phyloP scores from a whole-genome alignment of 1,284 basidiomycete species.

The Ustilago shanxiensis region DNA sequence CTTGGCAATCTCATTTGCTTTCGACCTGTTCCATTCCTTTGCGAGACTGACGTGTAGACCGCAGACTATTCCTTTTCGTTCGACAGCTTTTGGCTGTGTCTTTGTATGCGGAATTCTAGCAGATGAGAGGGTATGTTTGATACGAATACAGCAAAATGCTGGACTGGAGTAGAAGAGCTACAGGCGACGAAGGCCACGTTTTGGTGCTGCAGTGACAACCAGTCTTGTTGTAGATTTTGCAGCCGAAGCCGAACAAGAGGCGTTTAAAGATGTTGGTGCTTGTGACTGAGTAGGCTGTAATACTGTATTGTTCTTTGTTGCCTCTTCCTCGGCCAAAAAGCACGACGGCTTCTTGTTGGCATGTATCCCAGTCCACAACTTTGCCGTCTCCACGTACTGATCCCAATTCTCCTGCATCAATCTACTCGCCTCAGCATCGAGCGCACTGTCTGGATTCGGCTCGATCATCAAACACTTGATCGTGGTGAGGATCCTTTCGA shows the following conservation, averaged over 20 bases:
- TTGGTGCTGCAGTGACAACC: slow-evolving; percentile 20
- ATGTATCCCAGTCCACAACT: slow-evolving; percentile 85
- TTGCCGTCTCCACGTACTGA: slow-evolving; percentile 83
- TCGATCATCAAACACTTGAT: slow-evolving; percentile 95
- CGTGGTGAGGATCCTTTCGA: slow-evolving; percentile 83
- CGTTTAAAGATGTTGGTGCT: not conserved
- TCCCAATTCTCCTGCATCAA: slow-evolving; percentile 83
- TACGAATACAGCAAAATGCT: not conserved
- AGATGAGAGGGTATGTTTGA: slow-evolving; percentile 4
- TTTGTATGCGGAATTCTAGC: not conserved
- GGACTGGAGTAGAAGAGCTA: slow-evolving; percentile 8
- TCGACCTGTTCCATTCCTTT: slow-evolving; percentile 19
- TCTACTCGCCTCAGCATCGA: slow-evolving; percentile 94
- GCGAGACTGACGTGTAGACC: no score
- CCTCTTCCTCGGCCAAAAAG: slow-evolving; percentile 4
- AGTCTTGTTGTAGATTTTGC: slow-evolving; percentile 7
- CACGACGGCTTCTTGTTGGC: slow-evolving; percentile 73
- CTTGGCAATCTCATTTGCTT: slow-evolving; percentile 39
- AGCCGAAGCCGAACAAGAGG: slow-evolving; percentile 9
- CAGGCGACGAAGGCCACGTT: slow-evolving; percentile 46
- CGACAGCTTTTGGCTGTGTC: not conserved
- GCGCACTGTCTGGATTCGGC: slow-evolving; percentile 93
- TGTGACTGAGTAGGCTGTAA: not conserved
- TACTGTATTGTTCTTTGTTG: not conserved
- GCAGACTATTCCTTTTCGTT: not conserved